Base-by-base conservation (phyloP, 306 rosid genomes). In the Pyrus bretschneideri region DNA sequence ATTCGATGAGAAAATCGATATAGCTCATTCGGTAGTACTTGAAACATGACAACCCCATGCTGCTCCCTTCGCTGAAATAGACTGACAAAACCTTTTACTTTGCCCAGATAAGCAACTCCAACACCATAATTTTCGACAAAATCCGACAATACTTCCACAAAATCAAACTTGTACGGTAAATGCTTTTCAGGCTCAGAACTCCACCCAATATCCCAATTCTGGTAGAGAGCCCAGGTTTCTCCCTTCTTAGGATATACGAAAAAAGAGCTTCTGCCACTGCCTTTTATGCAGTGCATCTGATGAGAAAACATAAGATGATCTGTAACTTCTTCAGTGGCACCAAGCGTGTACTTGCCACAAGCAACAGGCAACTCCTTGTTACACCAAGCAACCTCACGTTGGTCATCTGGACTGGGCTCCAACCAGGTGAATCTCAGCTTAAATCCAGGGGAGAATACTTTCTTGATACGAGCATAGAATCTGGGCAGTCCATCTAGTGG, bases 161-260 rank as follows among this genome's bases (percentile, higher is more conserved):
- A 89, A 21, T 90, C 90, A 83, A 69, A 85, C 52, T 85, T 78
- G 69, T 76, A 83, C 4, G 85, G 76, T 2, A 9, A 17, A 67
- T 92, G 80, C 70, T 84, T 86, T 72, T 86, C 73, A 8, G 91
- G 92, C 57, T 92, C 73, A 46, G 85, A 87, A 76, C 88, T 82
- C 97, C 98, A 92, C 33, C 84, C 82, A 18, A 87, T 81, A 83
- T 92, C 92, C 98, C 98, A 92, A 72, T 92, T 70, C 85, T 83
- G 88, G 81, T 84, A 95, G 59, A 95, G 68, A 62, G 97, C 98
- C 98, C 98, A 95, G 38, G 93, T 95, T 75, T 95, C 97, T 40
- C 97, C 97, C 83, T 86, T 88, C 74, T 80, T 77, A 27, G 98
- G 97, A 86, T 90, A 88, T 66, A 95, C 78, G 52, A 88, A 44